Evolutionary conservation across 495 filamentous ascomycete species (phyloP), one percentile per base, ranked within the genome.

Genomic region (Aspergillus sclerotiicarbonarius): DNA sequence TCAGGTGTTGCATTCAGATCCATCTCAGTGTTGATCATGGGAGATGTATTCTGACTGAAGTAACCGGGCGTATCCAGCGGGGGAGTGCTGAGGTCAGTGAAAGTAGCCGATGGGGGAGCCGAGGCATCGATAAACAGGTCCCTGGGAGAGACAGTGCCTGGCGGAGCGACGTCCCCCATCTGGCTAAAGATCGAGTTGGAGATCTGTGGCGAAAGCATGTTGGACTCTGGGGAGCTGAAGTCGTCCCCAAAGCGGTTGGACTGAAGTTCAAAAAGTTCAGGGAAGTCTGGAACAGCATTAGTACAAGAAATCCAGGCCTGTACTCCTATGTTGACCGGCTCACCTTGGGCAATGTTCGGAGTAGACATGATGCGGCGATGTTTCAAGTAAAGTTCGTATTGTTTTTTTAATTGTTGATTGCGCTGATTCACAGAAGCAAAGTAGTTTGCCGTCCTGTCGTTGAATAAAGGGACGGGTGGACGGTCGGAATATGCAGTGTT

Each of bases 71-170:
- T 92, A 56, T 87, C 89, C 70, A 84, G 86, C 39, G 87, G 84
- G 20, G 89, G 92, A 53, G 92, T 95, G 54, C 91, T 94, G 63
- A 96, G 64, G 57, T 91, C 86, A 7, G 92, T 95, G 67, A 91
- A 88, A 13, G 90, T 85, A 41, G 87, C 79, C 0, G 92, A 96
- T 53, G 91, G 90, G 39, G 91, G 90, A 30, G 90, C 85, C 54
- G 91, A 94, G 16, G 80, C 76, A 58, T 91, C 88, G 59, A 89
- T 72, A 67, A 91, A 80, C 44, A 96, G 75, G 62, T 96, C 91
- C 69, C 87, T 85, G 13, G 93, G 93, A 54, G 93, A 98, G 48
- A 98, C 81, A 18, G 92, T 96, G 62, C 78, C 84, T 66, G 66
- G 45, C 8, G 70, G 70, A 51, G 59, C 65, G 39, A 47, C 54